Evolutionary conservation across 2,329 filamentous ascomycete species (phyloP).

Genomic region (Furcasterigmium furcatum): DNA sequence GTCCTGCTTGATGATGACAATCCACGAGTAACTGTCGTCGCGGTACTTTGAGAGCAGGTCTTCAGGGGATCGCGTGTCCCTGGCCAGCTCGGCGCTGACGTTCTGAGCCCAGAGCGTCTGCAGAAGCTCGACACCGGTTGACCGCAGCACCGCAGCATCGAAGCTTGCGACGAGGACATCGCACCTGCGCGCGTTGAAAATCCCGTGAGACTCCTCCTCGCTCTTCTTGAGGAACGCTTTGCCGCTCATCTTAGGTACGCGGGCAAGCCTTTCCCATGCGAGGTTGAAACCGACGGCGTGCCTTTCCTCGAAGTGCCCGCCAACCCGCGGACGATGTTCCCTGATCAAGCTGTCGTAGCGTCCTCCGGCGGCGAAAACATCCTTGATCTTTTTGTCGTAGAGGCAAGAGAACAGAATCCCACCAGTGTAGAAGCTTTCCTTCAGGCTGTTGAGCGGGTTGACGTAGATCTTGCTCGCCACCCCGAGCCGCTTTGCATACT

Average conservation of each 20-base stretch:
- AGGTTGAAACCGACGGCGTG: constrained; percentile 92
- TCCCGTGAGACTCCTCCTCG: constrained; percentile 57
- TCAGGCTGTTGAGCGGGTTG: constrained; percentile 80
- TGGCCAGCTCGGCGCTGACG: constrained; percentile 84
- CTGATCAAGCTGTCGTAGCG: constrained; percentile 88
- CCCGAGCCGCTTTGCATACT: constrained; percentile 72
- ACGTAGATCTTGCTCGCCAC: constrained; percentile 78
- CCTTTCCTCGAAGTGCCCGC: constrained; percentile 58
- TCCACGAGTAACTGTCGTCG: constrained; percentile 78
- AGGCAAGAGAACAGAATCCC: constrained; percentile 89
- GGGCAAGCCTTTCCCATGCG: constrained; percentile 78
- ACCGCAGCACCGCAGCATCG: constrained; percentile 71
- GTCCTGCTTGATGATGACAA: constrained; percentile 82
- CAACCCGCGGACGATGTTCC: constrained; percentile 72
- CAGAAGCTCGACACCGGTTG: constrained; percentile 72
- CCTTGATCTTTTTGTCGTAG: constrained; percentile 77
- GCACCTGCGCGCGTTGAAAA: constrained; percentile 66
- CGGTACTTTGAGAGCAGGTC: constrained; percentile 74
- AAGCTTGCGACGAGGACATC: constrained; percentile 90
- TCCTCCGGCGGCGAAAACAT: constrained; percentile 90
- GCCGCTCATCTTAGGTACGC: constrained; percentile 53
- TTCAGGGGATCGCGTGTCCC: constrained; percentile 74
- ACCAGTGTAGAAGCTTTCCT: constrained; percentile 84
- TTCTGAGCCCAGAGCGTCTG: constrained; percentile 77
- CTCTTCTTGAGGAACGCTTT: constrained; percentile 66